These are phyloP conservation scores for Dipteronia sinensis DNA, from an alignment of 345 rosid genomes.

Conservation along the genomic window DNA sequence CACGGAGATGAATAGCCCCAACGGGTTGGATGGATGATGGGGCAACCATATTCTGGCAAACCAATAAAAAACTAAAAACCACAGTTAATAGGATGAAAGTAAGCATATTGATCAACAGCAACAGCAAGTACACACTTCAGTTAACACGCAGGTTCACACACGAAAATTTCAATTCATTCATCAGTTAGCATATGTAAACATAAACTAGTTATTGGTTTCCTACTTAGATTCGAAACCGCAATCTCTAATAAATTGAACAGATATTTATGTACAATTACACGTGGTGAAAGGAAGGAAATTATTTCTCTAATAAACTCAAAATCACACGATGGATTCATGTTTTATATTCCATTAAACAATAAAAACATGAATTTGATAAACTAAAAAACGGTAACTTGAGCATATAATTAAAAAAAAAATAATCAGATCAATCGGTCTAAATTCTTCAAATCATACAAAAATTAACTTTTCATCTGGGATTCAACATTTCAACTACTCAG, in stretches of 20 bases:
- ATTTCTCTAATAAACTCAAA: background rate
- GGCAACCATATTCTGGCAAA: conserved; percentile 17
- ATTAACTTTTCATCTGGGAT: background rate
- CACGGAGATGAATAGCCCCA: conserved; percentile 20
- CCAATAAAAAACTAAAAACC: background rate
- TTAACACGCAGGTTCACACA: no score
- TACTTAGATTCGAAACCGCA: no score
- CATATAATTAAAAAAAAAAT: background rate
- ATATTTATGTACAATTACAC: no score
- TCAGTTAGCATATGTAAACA: no score
- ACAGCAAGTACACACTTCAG: no score
- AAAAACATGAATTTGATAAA: no score
- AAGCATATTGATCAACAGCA: background rate
- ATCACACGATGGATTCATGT: background rate
- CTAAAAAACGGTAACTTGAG: background rate
- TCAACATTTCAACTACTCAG: background rate
- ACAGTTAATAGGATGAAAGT: background rate
- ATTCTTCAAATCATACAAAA: background rate
- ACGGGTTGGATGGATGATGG: conserved; percentile 10
- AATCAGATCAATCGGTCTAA: background rate
- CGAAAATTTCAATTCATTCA: no score
- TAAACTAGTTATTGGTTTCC: no score
- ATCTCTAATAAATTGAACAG: no score
- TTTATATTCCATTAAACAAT: no score
- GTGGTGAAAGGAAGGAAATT: background rate